A percentile compares a stretch with the other conserved stretches of the same genome.
These are phyloP conservation scores for Aspergillus avenaceus DNA, from an alignment of 495 filamentous ascomycete genomes.

Conservation along the genomic window DNA sequence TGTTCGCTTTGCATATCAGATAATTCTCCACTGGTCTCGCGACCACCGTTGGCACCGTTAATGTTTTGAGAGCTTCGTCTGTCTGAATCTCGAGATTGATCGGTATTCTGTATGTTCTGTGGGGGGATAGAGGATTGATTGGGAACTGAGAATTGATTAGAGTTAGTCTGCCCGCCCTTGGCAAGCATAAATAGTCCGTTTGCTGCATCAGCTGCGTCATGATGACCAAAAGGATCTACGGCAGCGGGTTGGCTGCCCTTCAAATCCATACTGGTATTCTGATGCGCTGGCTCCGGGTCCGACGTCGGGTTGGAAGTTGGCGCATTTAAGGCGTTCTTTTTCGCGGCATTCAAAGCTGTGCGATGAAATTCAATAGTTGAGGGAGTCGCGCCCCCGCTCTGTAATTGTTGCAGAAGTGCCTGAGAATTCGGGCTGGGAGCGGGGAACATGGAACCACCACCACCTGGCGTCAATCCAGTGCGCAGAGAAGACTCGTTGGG, in stretches of 20 bases:
- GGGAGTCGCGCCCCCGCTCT: constrained; percentile 80
- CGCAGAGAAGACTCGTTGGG: constrained; percentile 95
- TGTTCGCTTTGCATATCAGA: constrained; percentile 73
- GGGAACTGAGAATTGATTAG: constrained; percentile 49
- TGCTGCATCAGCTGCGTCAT: constrained; percentile 89
- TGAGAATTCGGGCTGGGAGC: constrained; percentile 83
- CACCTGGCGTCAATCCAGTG: constrained; percentile 89
- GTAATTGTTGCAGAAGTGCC: constrained; percentile 71
- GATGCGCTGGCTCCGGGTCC: constrained; percentile 43
- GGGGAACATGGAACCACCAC: constrained; percentile 97
- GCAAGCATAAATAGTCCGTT: constrained; percentile 93
- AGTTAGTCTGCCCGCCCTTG: constrained; percentile 54
- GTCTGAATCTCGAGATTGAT: constrained; percentile 25
- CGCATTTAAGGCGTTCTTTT: constrained; percentile 46
- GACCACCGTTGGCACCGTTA: constrained; percentile 30
- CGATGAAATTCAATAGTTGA: constrained; percentile 91
- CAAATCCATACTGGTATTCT: constrained; percentile 46
- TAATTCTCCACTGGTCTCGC: constrained; percentile 64
- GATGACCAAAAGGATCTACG: constrained; percentile 67
- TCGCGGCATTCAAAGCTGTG: constrained; percentile 80
- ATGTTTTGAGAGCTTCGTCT: constrained; percentile 30
- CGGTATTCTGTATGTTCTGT: constrained; percentile 39
- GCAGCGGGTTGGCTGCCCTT: constrained; percentile 41
- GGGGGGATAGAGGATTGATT: constrained; percentile 36
- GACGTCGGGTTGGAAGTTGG: constrained; percentile 49